Evolutionary conservation across 352 stramenopile species (phyloP), one percentile per base, ranked within the genome.

Genomic region (Pythium vanterpoolii): DNA sequence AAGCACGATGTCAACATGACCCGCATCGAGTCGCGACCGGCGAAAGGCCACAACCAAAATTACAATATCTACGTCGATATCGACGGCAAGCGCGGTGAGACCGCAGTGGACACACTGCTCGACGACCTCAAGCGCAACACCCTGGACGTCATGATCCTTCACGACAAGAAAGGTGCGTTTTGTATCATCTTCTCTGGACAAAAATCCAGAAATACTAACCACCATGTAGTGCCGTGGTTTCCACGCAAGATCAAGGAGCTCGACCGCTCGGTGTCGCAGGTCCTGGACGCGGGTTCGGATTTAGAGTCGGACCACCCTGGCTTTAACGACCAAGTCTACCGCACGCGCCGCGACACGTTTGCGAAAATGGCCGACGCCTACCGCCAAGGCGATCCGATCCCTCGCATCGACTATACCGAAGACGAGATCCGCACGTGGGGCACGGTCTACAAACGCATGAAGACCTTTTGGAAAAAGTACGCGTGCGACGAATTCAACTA

Each of bases 1-100:
- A 98, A 98, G 68, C 95, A 98, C 72, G 90, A 98, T 62, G 79
- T 99, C 28, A 98, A 98, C 76, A 94, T 99, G 75, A 97, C 90
- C 36, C 86, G 93, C 51, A 98, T 99, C 65, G 96, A 99, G 81
- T 98, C 87, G 28, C 90, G 95, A 30, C 96, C 96, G 11, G 74
- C 86, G 39, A 96, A 90, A 74, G 72, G 77, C 19, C 66, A 87
- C 76, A 79, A 83, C 77, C 72, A 79, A 67, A 81, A 87, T 66
- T 84, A 96, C 74, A 93, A 96, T 59, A 98, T 98, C 71, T 98
- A 89, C 75, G 86, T 97, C 30, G 89, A 97, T 67, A 96, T 97
- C 67, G 77, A 97, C 58, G 92, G 93, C 48, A 87, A 83, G 46
- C 74, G 82, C 39, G 88, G 87, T 16, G 82, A 98, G 48, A 7